Percentiles rank a stretch among this genome's conserved stretches.
phyloP scores from a whole-genome alignment of 768 basidiomycete genomes.

The Boletus speciosus region DNA sequence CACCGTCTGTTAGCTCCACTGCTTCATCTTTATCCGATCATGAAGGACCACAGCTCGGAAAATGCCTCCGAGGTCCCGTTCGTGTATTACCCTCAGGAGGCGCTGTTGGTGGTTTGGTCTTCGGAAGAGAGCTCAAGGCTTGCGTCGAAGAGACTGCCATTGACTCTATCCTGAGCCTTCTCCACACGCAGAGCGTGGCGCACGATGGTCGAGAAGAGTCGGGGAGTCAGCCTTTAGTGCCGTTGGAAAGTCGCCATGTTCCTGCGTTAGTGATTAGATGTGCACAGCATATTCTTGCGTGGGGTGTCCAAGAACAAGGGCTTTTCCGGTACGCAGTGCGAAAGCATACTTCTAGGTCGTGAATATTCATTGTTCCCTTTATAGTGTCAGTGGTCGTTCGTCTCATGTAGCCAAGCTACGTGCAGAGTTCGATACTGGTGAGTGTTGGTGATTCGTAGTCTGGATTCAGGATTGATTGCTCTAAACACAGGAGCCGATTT shows the following conservation, averaged over 20 bases:
- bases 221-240: slow-evolving; percentile 18
- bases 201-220: not conserved
- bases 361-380: slow-evolving; percentile 9
- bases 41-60: slow-evolving; percentile 56
- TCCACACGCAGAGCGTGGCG: slow-evolving; percentile 6
- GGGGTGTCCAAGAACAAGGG: slow-evolving; percentile 86
- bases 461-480: slow-evolving; percentile 4
- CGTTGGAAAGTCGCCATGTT: slow-evolving; percentile 50
- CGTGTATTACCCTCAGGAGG: slow-evolving; percentile 34
- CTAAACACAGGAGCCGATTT: slow-evolving; percentile 70
- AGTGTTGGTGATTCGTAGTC: slow-evolving; percentile 16
- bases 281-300: slow-evolving; percentile 74
- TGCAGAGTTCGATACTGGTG: slow-evolving; percentile 78
- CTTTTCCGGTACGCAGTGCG: slow-evolving; percentile 66
- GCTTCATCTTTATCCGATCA: slow-evolving; percentile 46
- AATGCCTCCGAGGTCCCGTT: slow-evolving; percentile 52
- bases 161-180: slow-evolving; percentile 15
- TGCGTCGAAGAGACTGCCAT: slow-evolving; percentile 59
- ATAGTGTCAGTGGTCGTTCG: slow-evolving; percentile 78
- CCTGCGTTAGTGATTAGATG: slow-evolving; percentile 81
- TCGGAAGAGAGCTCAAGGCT: slow-evolving; percentile 54
- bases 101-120: slow-evolving; percentile 53
- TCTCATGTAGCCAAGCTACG: slow-evolving; percentile 75
- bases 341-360: not conserved
- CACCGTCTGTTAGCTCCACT: slow-evolving; percentile 55